Evolutionary conservation across 1,139 yeast genomes (phyloP).

Genomic region (Citeromyces siamensis): DNA sequence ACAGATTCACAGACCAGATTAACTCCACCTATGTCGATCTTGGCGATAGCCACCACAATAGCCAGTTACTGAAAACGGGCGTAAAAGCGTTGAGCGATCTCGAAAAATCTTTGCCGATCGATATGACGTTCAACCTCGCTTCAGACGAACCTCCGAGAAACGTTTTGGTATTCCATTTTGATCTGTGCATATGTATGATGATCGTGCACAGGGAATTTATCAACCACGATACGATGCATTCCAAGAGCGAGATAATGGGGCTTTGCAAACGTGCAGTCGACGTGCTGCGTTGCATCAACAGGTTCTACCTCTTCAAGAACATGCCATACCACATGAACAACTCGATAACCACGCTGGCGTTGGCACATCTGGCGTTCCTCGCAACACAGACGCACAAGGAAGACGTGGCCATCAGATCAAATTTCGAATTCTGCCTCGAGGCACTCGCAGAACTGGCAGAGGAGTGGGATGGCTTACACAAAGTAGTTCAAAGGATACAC

Average conservation of each 20-base stretch:
- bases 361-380: not conserved
- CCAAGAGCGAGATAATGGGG: conserved; percentile 6
- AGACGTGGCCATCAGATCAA: not conserved
- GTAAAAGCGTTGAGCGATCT: conserved; percentile 13
- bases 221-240: conserved; percentile 6
- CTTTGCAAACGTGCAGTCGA: not conserved
- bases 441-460: not conserved
- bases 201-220: conserved; percentile 12
- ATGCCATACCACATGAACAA: conserved; percentile 2
- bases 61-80: conserved; percentile 13
- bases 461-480: not conserved
- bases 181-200: conserved; percentile 11
- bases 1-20: conserved; percentile 18
- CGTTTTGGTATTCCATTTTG: conserved; percentile 12
- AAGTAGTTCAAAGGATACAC: not conserved
- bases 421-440: not conserved
- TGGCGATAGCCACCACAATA: conserved; percentile 16
- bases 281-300: not conserved
- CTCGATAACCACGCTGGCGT: not conserved
- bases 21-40: conserved; percentile 17
- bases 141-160: conserved; percentile 5
- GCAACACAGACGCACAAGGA: not conserved
- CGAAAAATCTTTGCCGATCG: conserved; percentile 11
- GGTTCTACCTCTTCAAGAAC: not conserved
- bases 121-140: conserved; percentile 5